Base-by-base conservation (phyloP, 108 stramenopile genomes). In the Stephanodiscus triporus region DNA sequence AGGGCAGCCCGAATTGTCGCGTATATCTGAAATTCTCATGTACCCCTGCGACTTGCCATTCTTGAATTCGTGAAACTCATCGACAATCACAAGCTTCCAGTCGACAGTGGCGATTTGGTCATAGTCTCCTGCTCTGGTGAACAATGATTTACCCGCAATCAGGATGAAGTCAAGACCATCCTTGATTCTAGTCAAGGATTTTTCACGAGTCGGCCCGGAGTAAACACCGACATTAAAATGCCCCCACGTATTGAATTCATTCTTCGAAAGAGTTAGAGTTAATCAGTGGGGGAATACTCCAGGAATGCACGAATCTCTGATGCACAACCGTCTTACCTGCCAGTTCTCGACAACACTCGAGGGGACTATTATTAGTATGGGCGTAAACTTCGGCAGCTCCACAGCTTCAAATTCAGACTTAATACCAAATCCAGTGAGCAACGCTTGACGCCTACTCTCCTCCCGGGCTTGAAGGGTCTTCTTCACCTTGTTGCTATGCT, bases 51-150 rank as follows among this genome's bases (percentile, higher is more conserved):
- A 53, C 61, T 75, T 54, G 37, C 53, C 50, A 45, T 82, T 77
- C 63, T 92, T 96, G 63, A 76, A 94, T 27, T 86, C 88, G 60
- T 96, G 95, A 61, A 81, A 92, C 62, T 96, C 95, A 66, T 96
- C 95, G 29, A 93, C 83, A 37, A 96, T 73, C 16, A 92, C 70
- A 17, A 94, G 80, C 62, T 88, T 93, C 95, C 95, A 96, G 36
- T 73, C 47, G 29, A 91, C 56, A 10, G 34, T 55, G 2, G 72
- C 55, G 27, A 91, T 38, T 24, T 76, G 68, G 16, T 65, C 50
- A 55, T 84, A 85, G 48, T 84, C 80, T 32, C 56, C 48, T 11
- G 59, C 65, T 55, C 72, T 57, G 17, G 78, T 68, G 50, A 92
- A 87, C 10, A 90, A 66, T 2, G 82, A 59, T 62, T 88, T 90